Base-by-base conservation (phyloP, 1,284 basidiomycete genomes). In the Moesziomyces aphidis region DNA sequence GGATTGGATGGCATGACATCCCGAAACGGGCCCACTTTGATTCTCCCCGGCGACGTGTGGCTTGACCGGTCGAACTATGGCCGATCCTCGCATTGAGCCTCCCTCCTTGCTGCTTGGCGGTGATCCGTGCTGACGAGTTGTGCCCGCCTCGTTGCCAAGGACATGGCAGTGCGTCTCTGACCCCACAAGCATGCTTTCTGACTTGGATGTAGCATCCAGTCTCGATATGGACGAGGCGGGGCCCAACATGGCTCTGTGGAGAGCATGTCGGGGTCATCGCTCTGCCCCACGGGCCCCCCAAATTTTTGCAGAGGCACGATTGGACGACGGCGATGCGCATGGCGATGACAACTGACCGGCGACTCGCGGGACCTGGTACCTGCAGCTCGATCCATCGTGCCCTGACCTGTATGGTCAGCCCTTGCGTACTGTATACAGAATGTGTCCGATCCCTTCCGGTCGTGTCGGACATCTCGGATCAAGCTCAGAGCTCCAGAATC, bases 21-120 rank as follows among this genome's bases (percentile, higher is more conserved):
- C 31, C 31, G 31, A 34, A 8, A 34, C 31, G 31, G 39, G 39
- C 39, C 39, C 39, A 42, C 39, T 42, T 17, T 19, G 17, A 49
- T 31, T 17, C 48, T n/a, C 23, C 21, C 48, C 19, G 19, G 23
- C 48, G 15, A 28, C 48, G 13, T 50, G 49, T 50, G 49, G 28
- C 49, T 50, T 34, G 31, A 15, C 49, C 49, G 49, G 49, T n/a
- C 49, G 49, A 50, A 50, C 49, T 50, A 21, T 11, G n/a, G 49
- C n/a, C 49, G 17, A 36, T 50, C 21, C 34, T 9, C n/a, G 34
- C 31, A 5, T 19, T 36, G 34, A 22, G 28, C n/a, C 17, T 50
- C 8, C 8, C 19, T 50, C n/a, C n/a, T n/a, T 15, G 21, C 34
- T 28, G 17, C n/a, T 50, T 50, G 49, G 21, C 39, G 1, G 19